phyloP scores from a whole-genome alignment of 208 protist genomes.

The Crithidia expoeki region DNA sequence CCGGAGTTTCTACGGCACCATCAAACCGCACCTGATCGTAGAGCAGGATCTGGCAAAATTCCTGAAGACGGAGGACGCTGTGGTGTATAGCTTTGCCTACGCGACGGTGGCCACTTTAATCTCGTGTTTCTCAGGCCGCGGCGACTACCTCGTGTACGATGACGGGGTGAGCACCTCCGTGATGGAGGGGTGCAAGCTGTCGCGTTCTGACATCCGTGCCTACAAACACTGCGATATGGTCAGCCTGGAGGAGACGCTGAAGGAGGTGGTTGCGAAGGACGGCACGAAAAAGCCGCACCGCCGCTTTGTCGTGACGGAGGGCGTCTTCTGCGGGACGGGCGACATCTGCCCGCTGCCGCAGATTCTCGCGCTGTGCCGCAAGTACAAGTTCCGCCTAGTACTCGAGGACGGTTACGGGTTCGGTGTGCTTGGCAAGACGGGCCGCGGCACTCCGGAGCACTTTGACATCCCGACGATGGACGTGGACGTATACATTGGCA shows the following conservation, averaged over 20 bases:
- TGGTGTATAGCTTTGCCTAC: constrained; percentile 96
- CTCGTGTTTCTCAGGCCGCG: constrained; percentile 92
- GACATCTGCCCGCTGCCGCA: constrained; percentile 87
- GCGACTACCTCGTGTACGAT: constrained; percentile 95
- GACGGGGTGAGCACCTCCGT: constrained; percentile 79
- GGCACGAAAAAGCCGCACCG: constrained; percentile 69
- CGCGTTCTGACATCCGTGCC: constrained; percentile 78
- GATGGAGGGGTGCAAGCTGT: constrained; percentile 90
- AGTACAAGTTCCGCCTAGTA: constrained; percentile 95
- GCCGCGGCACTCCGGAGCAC: constrained; percentile 95
- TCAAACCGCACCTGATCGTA: constrained; percentile 95
- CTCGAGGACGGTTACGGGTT: constrained; percentile 97
- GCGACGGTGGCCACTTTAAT: constrained; percentile 96
- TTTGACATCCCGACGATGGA: constrained; percentile 81
- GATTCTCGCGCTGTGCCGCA: constrained; percentile 93
- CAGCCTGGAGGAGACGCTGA: constrained; percentile 88
- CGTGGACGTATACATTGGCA: constrained; percentile 91
- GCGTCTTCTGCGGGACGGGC: constrained; percentile 93
- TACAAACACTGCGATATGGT: constrained; percentile 97
- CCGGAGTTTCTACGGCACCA: constrained; percentile 97
- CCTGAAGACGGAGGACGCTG: constrained; percentile 81
- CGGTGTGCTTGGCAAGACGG: constrained; percentile 94
- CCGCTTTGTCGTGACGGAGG: constrained; percentile 96
- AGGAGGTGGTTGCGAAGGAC: constrained; percentile 73
- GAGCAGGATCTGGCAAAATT: constrained; percentile 93